Evolutionary conservation across 441 rosid species (phyloP).

Genomic region (Pelargonium fulgidum): DNA sequence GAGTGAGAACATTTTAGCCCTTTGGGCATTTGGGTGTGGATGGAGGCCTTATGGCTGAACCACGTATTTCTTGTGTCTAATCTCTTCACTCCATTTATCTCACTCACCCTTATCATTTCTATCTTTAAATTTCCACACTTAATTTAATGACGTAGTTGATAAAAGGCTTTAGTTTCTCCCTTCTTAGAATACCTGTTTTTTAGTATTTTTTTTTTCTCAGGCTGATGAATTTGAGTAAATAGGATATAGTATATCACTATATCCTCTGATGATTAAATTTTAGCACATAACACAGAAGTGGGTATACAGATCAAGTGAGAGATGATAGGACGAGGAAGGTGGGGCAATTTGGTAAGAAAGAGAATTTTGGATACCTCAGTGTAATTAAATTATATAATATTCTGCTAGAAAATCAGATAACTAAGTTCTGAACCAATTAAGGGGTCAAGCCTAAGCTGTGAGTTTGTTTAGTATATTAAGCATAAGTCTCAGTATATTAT

Average conservation of each 20-base stretch:
- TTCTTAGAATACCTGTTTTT: not conserved
- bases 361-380: not conserved
- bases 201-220: not conserved
- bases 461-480: not conserved
- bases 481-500: not conserved
- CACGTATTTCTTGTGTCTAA: no score
- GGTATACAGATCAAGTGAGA: conserved; percentile 1
- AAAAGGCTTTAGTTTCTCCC: no score
- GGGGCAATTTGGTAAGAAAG: not conserved
- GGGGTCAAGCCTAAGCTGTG: not conserved
- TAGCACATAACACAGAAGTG: not conserved
- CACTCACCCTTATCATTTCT: no score
- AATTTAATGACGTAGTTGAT: no score
- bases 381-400: not conserved
- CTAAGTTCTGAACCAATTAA: not conserved
- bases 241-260: not conserved
- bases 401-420: not conserved
- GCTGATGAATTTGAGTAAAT: not conserved
- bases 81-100: no score
- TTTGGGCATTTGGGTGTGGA: no score
- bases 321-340: not conserved
- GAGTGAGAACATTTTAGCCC: no score
- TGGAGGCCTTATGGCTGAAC: no score
- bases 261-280: not conserved
- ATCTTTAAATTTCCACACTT: no score